Evolutionary conservation across 331 rosid genomes (phyloP), one percentile per base, ranked within the genome.

Genomic region (Rosa hybrid): DNA sequence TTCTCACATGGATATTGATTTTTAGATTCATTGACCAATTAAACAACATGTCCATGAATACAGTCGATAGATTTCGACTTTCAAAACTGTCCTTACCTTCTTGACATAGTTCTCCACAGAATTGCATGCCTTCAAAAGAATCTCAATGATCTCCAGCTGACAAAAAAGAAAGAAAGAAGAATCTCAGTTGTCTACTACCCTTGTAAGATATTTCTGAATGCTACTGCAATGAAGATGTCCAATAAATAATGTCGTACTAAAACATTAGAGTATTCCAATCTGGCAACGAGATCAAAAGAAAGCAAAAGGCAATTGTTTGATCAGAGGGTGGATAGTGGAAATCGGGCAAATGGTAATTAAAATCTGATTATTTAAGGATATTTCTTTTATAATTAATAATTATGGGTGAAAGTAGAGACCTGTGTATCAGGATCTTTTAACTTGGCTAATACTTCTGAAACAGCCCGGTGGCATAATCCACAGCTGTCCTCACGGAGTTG

Each of bases 341-440:
- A 20, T 34, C 8, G 39, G 48, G 44, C 5, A 30, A n/a, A 57
- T 67, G 51, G 72, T 1, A 8, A 39, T 69, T 46, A 8, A 64
- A 79, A 39, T 5, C 25, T 44, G 12, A 56, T 68, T 9, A 0
- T 49, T 21, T 42, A 41, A 75, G 5, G 4, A 4, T 7, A 23
- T 12, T 44, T 7, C 13, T 34, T 41, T 59, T 41, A 50, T 68
- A 9, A 69, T 44, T n/a, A 75, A 82, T 56, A 79, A 83, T 42
- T 30, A n/a, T 68, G 3, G 83, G 65, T 16, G 50, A 78, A 76
- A 83, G 27, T 71, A 77, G 84, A 69, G 71, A 93, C 99, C 96
- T 93, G 84, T 1, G 91, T 89, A 82, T 88, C 93, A 39, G 97
- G 97, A 83, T 96, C 94, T 80, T 87, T 82, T 87, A 96, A 62